Conservation (phyloP, 371 early-diverging fungal genomes). For the Mortierella sp. region DNA sequence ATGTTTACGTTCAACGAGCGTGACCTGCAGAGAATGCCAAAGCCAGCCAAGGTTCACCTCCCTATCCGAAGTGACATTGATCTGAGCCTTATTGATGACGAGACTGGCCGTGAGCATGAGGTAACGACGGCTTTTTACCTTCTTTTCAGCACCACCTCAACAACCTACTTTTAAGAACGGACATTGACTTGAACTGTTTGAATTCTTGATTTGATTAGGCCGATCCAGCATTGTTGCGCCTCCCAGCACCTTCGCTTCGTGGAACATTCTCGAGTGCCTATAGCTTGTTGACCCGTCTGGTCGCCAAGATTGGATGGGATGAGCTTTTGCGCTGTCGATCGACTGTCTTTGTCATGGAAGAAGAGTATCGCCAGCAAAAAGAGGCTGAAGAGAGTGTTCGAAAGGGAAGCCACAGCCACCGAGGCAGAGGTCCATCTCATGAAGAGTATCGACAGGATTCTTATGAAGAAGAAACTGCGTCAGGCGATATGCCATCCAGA, state of each 20-base stretch:
- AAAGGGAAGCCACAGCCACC: conserved; percentile 24
- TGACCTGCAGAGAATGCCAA: conserved; percentile 92
- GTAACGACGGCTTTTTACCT: conserved; percentile 42
- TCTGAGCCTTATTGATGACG: conserved; percentile 75
- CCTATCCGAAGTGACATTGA: conserved; percentile 78
- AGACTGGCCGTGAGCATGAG: conserved; percentile 77
- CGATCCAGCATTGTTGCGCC: conserved; percentile 73
- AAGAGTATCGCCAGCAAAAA: conserved; percentile 89
- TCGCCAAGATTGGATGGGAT: conserved; percentile 93
- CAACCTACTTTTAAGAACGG: neutral
- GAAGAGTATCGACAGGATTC: neutral
- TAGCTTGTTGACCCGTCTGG: conserved; percentile 79
- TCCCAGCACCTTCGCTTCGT: conserved; percentile 89
- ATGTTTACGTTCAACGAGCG: conserved; percentile 95
- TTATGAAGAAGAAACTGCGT: neutral
- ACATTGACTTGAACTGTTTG: neutral
- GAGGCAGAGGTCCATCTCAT: neutral
- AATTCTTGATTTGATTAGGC: conserved; percentile 43
- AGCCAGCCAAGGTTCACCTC: conserved; percentile 83
- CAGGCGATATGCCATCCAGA: conserved; percentile 21
- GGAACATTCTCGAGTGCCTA: conserved; percentile 95
- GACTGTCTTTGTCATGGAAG: conserved; percentile 96
- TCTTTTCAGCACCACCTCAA: neutral
- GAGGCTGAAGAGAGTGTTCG: conserved; percentile 67
- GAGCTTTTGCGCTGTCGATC: conserved; percentile 88